Conservation (phyloP, 1,284 basidiomycete genomes). For the Phellopilus nigrolimitatus region DNA sequence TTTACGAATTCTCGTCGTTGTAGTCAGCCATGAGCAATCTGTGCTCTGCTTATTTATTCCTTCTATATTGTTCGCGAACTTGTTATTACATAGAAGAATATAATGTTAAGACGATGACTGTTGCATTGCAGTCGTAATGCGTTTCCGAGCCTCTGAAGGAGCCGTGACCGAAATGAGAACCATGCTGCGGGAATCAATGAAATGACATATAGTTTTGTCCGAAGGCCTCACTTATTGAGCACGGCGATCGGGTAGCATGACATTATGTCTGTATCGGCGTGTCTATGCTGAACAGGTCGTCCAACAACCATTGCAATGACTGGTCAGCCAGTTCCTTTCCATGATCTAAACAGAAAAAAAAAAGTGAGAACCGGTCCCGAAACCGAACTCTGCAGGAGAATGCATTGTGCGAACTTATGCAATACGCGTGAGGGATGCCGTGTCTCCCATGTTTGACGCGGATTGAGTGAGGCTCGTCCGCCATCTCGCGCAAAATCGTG, state of each 20-base stretch:
- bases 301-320: conserved; percentile 46
- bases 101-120: neutral
- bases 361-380: conserved; percentile 23
- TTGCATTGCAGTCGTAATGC: neutral
- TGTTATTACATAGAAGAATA: neutral
- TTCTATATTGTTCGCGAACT: neutral
- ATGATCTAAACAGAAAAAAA: conserved; percentile 38
- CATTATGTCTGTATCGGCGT: too few species aligned
- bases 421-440: conserved; percentile 59
- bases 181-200: too few species aligned
- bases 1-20: too few species aligned
- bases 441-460: conserved; percentile 39
- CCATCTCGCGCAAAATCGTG: conserved; percentile 35
- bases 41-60: neutral
- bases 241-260: too few species aligned
- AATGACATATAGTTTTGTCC: too few species aligned
- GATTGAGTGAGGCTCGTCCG: conserved; percentile 29
- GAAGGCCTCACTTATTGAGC: too few species aligned
- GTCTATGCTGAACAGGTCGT: conserved; percentile 23
- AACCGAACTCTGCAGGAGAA: too few species aligned
- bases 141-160: too few species aligned
- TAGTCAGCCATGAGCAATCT: too few species aligned
- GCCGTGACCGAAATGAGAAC: too few species aligned
- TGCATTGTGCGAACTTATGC: too few species aligned
- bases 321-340: conserved; percentile 43